Evolutionary conservation across 1,139 yeast genomes (phyloP).

Genomic region (Lodderomyces theae): DNA sequence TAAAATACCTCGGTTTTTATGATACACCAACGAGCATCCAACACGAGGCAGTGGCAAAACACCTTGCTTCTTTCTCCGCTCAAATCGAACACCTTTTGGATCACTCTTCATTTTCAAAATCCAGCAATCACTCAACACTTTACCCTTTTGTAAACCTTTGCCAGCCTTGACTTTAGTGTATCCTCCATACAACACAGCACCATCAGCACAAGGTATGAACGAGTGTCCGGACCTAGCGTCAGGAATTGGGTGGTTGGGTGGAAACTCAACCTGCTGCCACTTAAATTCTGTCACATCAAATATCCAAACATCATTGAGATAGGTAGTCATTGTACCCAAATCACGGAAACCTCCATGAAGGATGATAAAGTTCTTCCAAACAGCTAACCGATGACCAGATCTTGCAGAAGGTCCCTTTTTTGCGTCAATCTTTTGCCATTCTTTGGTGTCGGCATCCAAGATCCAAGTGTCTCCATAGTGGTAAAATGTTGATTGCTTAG

Average conservation of each 20-base stretch:
- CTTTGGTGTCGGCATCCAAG: constrained; percentile 76
- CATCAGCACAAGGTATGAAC: constrained; percentile 75
- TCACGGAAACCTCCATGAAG: constrained; percentile 94
- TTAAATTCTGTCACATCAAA: constrained; percentile 86
- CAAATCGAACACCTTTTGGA: constrained; percentile 78
- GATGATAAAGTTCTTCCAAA: constrained; percentile 86
- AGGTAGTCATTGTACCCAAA: constrained; percentile 78
- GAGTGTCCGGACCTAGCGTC: constrained; percentile 96
- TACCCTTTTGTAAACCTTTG: constrained; percentile 88
- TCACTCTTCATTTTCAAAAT: constrained; percentile 82
- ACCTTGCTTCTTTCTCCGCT: constrained; percentile 85
- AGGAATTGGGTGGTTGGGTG: constrained; percentile 75
- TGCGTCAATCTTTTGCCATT: constrained; percentile 84
- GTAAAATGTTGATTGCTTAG: constrained; percentile 92
- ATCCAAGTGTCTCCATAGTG: constrained; percentile 98
- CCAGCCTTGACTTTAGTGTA: constrained; percentile 90
- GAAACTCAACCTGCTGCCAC: constrained; percentile 89
- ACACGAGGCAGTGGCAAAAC: constrained; percentile 88
- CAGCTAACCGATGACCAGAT: constrained; percentile 88
- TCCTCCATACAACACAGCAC: constrained; percentile 89
- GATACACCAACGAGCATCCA: constrained; percentile 89
- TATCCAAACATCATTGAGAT: constrained; percentile 84
- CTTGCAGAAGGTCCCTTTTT: constrained; percentile 76
- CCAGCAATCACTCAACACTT: constrained; percentile 89
- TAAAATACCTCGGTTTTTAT: constrained; percentile 87